Evolutionary conservation across 306 rosid species (phyloP), one percentile per base, ranked within the genome.

Genomic region (Abrus precatorius): DNA sequence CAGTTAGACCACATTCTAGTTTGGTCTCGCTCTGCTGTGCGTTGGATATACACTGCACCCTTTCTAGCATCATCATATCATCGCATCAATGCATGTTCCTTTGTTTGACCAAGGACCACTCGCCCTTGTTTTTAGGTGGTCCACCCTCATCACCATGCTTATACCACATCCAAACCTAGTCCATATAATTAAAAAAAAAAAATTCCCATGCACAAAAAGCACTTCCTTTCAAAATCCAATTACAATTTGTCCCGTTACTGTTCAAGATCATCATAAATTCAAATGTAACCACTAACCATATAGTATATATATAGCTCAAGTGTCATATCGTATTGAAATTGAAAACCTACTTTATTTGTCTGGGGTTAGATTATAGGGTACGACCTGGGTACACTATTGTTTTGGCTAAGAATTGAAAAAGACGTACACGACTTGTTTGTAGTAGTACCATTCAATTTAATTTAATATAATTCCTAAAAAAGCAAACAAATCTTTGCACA

Each of bases 51-150:
- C 43, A 67, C 12, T 41, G 29, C 49, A 67, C 52, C 64, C 55
- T 68, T 78, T 77, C 67, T 41, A 59, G 56, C 45, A 77, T 77
- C 74, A 69, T 69, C 74, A 57, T 45, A 75, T 67, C 44, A 59
- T 20, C 20, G 20, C 20, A 20, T 20, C 20, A 20, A 20, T 76
- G 82, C 78, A 29, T 45, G 30, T 77, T 48, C 61, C 62, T 64
- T 52, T 55, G 11, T 83, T 83, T 83, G 85, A 83, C 84, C 75
- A 82, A 63, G 82, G 73, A 69, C 82, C 80, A 83, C 84, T 66
- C 59, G 27, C 83, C 6, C 66, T 63, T 40, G 10, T 76, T 71
- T 63, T 77, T 71, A 65, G 38, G 84, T 84, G 84, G 84, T 64
- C 84, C 84, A 71, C 10, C 33, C 20, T 20, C 67, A 29, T 29